A percentile compares a stretch with the other conserved stretches of the same genome.
These are phyloP conservation scores for Nannochloropsis granulata DNA, from an alignment of 108 stramenopile genomes.

Conservation along the genomic window DNA sequence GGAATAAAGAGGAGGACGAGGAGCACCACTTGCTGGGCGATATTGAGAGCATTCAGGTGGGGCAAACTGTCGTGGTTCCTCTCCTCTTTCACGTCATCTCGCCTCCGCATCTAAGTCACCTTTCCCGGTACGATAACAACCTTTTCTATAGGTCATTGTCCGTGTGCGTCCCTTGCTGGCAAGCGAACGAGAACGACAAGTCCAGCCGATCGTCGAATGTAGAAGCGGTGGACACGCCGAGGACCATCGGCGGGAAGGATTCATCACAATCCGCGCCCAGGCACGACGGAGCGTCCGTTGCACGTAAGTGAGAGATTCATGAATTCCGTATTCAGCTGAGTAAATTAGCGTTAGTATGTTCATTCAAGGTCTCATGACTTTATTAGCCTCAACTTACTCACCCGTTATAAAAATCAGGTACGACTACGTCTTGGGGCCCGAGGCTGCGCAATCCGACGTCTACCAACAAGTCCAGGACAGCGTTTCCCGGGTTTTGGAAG, in stretches of 20 bases:
- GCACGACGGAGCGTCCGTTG: neutral
- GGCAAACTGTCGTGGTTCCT: neutral
- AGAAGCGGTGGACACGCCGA: neutral
- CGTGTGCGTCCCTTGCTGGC: neutral
- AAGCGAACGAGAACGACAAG: neutral
- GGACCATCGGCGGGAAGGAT: neutral
- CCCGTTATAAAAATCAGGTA: neutral
- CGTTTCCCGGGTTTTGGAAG: constrained; percentile 32
- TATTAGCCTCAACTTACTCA: neutral
- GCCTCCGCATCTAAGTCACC: neutral
- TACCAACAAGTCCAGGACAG: constrained; percentile 30
- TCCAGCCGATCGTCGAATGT: neutral
- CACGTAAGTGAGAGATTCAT: neutral
- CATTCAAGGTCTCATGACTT: neutral
- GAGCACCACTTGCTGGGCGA: neutral
- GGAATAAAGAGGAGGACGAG: too few relatives aligned
- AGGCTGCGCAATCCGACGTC: constrained; percentile 29
- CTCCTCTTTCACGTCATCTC: neutral
- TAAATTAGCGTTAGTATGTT: neutral
- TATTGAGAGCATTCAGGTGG: neutral
- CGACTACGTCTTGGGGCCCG: constrained; percentile 35
- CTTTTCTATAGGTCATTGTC: neutral
- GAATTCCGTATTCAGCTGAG: too few relatives aligned
- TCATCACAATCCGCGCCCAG: neutral
- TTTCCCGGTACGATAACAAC: neutral